A percentile compares a stretch with the other conserved stretches of the same genome.
phyloP scores from a whole-genome alignment of 805 yeast species.

The Metschnikowia kofuensis region DNA sequence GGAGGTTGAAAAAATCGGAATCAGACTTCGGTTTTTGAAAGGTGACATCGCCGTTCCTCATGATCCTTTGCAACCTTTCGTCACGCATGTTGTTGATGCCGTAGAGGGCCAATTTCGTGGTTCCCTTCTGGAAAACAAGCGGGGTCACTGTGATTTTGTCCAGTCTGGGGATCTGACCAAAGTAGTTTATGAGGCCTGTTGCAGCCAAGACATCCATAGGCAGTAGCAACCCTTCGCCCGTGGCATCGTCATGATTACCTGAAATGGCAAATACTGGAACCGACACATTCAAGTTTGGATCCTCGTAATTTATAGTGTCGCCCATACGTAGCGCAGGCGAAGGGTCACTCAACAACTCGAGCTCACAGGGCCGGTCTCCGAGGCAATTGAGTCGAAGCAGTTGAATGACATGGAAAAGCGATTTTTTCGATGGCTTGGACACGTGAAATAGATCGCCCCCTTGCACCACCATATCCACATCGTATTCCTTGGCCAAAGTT shows the following conservation, averaged over 20 bases:
- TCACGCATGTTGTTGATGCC: constrained; percentile 89
- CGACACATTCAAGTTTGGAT: constrained; percentile 83
- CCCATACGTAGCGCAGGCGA: constrained; percentile 57
- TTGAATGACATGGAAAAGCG: constrained; percentile 78
- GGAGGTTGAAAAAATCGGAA: constrained; percentile 76
- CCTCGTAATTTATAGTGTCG: constrained; percentile 80
- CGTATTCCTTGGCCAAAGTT: constrained; percentile 60
- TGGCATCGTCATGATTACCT: constrained; percentile 96
- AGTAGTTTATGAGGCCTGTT: constrained; percentile 82
- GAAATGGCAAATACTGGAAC: constrained; percentile 89
- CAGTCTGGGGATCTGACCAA: constrained; percentile 75
- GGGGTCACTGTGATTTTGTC: constrained; percentile 77
- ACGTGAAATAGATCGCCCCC: constrained; percentile 92
- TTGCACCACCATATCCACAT: constrained; percentile 86
- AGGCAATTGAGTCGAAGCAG: constrained; percentile 68
- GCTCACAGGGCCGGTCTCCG: constrained; percentile 84
- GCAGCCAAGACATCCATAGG: constrained; percentile 84
- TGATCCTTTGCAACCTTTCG: constrained; percentile 79
- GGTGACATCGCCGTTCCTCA: constrained; percentile 74
- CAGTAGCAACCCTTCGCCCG: constrained; percentile 77
- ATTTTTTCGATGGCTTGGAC: constrained; percentile 83
- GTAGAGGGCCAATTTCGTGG: constrained; percentile 77
- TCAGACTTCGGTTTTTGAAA: constrained; percentile 67
- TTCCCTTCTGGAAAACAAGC: constrained; percentile 75
- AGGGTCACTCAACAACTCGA: constrained; percentile 82